Evolutionary conservation across 169 alveolate species (phyloP).

Genomic region (Plasmodium blacklocki): DNA sequence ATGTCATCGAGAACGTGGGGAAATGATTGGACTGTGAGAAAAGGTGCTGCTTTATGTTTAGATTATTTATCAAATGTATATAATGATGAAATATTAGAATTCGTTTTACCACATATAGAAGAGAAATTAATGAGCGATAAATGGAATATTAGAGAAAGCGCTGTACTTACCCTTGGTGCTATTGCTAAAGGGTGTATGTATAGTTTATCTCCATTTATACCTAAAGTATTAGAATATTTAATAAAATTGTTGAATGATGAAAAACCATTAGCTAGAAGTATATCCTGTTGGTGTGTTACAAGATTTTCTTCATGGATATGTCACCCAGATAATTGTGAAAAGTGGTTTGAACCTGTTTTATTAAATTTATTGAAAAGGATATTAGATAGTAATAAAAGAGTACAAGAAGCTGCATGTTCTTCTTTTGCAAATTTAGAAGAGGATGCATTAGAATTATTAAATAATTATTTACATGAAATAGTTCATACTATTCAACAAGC

Average conservation of each 20-base stretch:
- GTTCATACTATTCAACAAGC: conserved; percentile 85
- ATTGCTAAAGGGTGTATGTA: conserved; percentile 91
- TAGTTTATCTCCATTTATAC: conserved; percentile 88
- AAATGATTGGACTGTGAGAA: conserved; percentile 92
- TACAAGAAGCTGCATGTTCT: conserved; percentile 95
- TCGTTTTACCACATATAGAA: conserved; percentile 86
- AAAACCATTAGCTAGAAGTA: conserved; percentile 92
- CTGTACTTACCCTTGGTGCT: conserved; percentile 93
- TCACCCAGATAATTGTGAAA: conserved; percentile 78
- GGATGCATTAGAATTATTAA: conserved; percentile 81
- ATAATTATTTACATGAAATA: conserved; percentile 84
- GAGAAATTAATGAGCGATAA: conserved; percentile 86
- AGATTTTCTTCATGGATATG: conserved; percentile 90
- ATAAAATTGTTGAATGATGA: conserved; percentile 82
- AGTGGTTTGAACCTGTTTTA: conserved; percentile 78
- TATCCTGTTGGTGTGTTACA: conserved; percentile 93
- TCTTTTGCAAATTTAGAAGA: conserved; percentile 93
- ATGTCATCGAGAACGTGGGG: conserved; percentile 91
- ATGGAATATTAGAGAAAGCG: conserved; percentile 92
- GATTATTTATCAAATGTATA: conserved; percentile 85
- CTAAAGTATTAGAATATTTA: conserved; percentile 88
- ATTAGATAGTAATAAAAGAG: conserved; percentile 92
- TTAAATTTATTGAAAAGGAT: conserved; percentile 83
- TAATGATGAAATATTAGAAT: conserved; percentile 84
- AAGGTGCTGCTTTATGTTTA: conserved; percentile 89